phyloP scores from a whole-genome alignment of 1,139 yeast genomes.

The Pichia sp. region DNA sequence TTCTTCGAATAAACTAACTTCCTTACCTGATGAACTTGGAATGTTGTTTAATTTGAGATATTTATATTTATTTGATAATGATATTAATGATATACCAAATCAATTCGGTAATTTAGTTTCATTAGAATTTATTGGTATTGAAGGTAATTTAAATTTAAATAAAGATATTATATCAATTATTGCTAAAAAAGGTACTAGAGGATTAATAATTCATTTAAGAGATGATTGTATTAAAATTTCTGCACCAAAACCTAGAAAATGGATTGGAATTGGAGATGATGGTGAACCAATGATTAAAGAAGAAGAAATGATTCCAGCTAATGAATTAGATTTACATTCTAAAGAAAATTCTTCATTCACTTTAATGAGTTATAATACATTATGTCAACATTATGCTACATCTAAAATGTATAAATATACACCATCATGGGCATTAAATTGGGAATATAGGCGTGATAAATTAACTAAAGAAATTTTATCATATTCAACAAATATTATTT shows the following conservation, averaged over 20 bases:
- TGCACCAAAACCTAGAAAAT: conserved; percentile 68
- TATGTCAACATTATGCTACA: conserved; percentile 95
- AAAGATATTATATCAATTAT: conserved; percentile 57
- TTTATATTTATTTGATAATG: conserved; percentile 82
- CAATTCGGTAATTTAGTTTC: conserved; percentile 85
- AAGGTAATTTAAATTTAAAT: conserved; percentile 78
- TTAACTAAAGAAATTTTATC: conserved; percentile 66
- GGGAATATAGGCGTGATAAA: conserved; percentile 84
- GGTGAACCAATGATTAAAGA: conserved; percentile 51
- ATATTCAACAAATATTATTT: conserved; percentile 67
- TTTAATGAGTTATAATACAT: conserved; percentile 77
- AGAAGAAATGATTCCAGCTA: conserved; percentile 28
- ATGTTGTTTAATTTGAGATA: conserved; percentile 73
- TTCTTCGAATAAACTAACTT: conserved; percentile 66
- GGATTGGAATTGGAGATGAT: conserved; percentile 74
- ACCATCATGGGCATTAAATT: conserved; percentile 93
- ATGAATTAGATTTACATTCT: conserved; percentile 27
- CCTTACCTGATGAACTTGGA: conserved; percentile 78
- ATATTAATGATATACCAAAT: conserved; percentile 65
- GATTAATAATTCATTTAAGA: conserved; percentile 69
- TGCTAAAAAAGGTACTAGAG: conserved; percentile 81
- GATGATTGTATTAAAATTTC: conserved; percentile 69
- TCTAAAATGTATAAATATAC: conserved; percentile 88
- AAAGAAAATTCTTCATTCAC: conserved; percentile 46
- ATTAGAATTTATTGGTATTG: conserved; percentile 81